Base-by-base conservation (phyloP, 2,329 filamentous ascomycete genomes). In the Penicillium verrucosum region DNA sequence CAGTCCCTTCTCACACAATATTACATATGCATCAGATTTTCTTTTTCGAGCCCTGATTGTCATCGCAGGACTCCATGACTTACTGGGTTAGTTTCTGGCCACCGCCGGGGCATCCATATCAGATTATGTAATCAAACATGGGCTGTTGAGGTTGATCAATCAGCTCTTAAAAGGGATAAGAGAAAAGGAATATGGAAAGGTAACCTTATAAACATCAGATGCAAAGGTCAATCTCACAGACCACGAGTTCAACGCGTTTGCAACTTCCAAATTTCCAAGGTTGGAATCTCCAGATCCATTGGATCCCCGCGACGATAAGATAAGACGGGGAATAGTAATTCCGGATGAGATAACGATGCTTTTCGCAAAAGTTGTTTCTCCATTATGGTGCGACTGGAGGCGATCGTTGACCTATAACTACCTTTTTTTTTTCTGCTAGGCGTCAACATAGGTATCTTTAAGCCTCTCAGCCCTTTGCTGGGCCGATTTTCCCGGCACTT, bases 401-500 rank as follows among this genome's bases (percentile, higher is more conserved):
- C 52, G 40, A 51, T 45, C 36, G 55, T 45, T 53, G 30, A 50
- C n/a, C 12, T 29, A 57, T 16, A 29, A 57, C 45, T 29, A 40
- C 25, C 46, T 38, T 36, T 52, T 38, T 36, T 52, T 54, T 52
- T 36, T 11, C 16, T 52, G 51, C 18, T 38, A 44, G 27, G 32
- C 50, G 57, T 52, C 67, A 75, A 63, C 43, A 75, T 75, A 73
- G 70, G 65, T 61, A 27, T 67, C 41, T 42, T 59, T 30, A 70
- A 62, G 30, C 58, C 59, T 18, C 23, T 69, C n/a, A 54, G 63
- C 63, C 70, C 68, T 44, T 57, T 45, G 30, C 29, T 72, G 70
- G 68, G 73, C 66, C 64, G 57, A 42, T 38, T 50, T 25, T 61
- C 16, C 51, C 63, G n/a, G 54, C 42, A 25, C 48, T 43, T 32